Conservation (phyloP, 495 filamentous ascomycete genomes). For the Penicillium soppii region DNA sequence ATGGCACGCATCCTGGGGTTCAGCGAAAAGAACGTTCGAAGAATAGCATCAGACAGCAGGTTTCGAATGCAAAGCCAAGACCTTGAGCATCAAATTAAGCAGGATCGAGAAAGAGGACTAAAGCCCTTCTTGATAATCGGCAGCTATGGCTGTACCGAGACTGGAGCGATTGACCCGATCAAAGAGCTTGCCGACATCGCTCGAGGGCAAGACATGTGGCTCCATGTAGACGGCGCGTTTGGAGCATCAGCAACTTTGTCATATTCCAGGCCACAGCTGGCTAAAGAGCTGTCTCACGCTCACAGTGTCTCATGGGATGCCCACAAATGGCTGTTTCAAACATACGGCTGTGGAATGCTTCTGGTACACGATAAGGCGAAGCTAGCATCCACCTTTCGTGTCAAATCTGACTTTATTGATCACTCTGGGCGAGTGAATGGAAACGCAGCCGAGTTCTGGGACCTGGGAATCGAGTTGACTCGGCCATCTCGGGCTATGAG, state of each 20-base stretch:
- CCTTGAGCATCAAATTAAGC: slow-evolving; percentile 7
- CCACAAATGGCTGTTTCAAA: slow-evolving; percentile 36
- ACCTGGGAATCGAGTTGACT: slow-evolving; percentile 22
- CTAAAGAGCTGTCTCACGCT: slow-evolving; percentile 10
- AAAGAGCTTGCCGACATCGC: slow-evolving; percentile 11
- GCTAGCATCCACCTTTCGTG: slow-evolving; percentile 11
- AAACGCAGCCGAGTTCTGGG: slow-evolving; percentile 4
- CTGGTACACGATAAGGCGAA: no score
- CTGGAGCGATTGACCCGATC: slow-evolving; percentile 26
- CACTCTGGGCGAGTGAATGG: not conserved
- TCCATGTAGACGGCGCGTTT: slow-evolving; percentile 27
- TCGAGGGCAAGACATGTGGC: slow-evolving; percentile 7
- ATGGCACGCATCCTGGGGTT: slow-evolving; percentile 21
- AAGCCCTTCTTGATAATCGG: slow-evolving; percentile 24
- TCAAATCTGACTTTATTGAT: slow-evolving; percentile 6
- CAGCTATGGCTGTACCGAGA: slow-evolving; percentile 28
- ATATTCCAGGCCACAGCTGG: not conserved
- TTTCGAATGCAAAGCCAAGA: slow-evolving; percentile 10
- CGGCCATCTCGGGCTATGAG: slow-evolving; percentile 23
- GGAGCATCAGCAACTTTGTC: slow-evolving; percentile 26
- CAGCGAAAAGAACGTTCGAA: slow-evolving; percentile 15
- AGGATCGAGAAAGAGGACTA: slow-evolving; percentile 12
- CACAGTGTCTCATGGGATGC: slow-evolving; percentile 32
- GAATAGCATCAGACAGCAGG: slow-evolving; percentile 12
- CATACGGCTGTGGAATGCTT: slow-evolving; percentile 18